A percentile compares a stretch with the other conserved stretches of the same genome.
Evolutionary conservation across 768 basidiomycete species (phyloP).

Genomic region (Phaffia tasmanica): DNA sequence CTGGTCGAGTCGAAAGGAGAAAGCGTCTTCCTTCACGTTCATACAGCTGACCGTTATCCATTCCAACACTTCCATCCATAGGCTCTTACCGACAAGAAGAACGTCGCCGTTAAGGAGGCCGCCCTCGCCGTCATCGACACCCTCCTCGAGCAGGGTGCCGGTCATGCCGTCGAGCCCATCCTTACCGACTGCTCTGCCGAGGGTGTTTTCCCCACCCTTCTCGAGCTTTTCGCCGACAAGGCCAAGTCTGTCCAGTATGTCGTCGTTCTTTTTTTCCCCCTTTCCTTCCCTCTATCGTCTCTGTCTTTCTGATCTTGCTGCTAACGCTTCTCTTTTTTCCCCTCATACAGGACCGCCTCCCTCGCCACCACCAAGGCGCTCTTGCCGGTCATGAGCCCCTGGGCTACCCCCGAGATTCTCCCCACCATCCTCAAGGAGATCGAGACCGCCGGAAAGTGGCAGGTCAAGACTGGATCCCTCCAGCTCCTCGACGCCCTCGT

Average conservation of each 20-base stretch:
- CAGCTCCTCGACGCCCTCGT: conserved; percentile 77
- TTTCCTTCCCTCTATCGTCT: neutral
- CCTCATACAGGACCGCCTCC: conserved; percentile 51
- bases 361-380: conserved; percentile 69
- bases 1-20: neutral
- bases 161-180: conserved; percentile 73
- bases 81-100: conserved; percentile 91
- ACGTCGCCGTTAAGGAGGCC: conserved; percentile 77
- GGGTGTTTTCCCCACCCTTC: conserved; percentile 70
- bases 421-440: conserved; percentile 82
- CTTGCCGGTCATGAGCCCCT: conserved; percentile 70
- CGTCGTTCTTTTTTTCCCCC: neutral
- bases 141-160: conserved; percentile 57
- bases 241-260: conserved; percentile 56
- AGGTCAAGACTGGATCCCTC: conserved; percentile 82
- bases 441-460: conserved; percentile 95
- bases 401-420: conserved; percentile 65
- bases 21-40: neutral
- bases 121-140: conserved; percentile 61
- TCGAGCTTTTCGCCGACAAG: conserved; percentile 93
- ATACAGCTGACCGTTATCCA: neutral
- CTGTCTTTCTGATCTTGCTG: neutral
- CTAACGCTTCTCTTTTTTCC: neutral
- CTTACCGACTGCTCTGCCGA: conserved; percentile 57
- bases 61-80: conserved; percentile 14